These are phyloP conservation scores for Hansenula lynferdii DNA, from an alignment of 1,139 yeast genomes.

Conservation along the genomic window DNA sequence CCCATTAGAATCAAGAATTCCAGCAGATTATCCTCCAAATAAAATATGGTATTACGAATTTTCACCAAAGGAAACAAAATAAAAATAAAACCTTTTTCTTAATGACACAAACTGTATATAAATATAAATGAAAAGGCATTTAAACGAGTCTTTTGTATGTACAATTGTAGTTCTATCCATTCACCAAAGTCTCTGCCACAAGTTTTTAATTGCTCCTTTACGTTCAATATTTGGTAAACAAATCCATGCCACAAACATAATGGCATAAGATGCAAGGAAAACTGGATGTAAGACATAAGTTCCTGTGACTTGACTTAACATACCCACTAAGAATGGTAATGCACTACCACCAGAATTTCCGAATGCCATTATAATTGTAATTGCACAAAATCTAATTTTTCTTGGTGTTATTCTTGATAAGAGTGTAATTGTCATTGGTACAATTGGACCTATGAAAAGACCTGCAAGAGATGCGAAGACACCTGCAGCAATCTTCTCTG, in stretches of 20 bases:
- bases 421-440: constrained; percentile 48
- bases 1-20: constrained; percentile 79
- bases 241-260: constrained; percentile 41
- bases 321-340: constrained; percentile 52
- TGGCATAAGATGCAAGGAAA: constrained; percentile 35
- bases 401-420: constrained; percentile 46
- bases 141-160: too few relatives aligned
- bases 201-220: constrained; percentile 15
- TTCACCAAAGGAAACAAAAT: constrained; percentile 2
- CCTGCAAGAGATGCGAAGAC: constrained; percentile 45
- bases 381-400: constrained; percentile 46
- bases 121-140: too few relatives aligned
- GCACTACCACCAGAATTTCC: constrained; percentile 60
- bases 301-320: constrained; percentile 45
- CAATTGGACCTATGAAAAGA: constrained; percentile 47
- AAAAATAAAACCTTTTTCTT: not conserved
- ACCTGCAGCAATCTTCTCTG: constrained; percentile 37
- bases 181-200: constrained; percentile 20
- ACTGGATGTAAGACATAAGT: constrained; percentile 54
- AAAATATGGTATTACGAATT: constrained; percentile 69
- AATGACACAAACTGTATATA: too few relatives aligned
- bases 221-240: constrained; percentile 38
- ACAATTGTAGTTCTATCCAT: too few relatives aligned
- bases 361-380: constrained; percentile 54
- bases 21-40: constrained; percentile 89